Evolutionary conservation across 768 basidiomycete species (phyloP).

Genomic region (Boletus rubescentipes): DNA sequence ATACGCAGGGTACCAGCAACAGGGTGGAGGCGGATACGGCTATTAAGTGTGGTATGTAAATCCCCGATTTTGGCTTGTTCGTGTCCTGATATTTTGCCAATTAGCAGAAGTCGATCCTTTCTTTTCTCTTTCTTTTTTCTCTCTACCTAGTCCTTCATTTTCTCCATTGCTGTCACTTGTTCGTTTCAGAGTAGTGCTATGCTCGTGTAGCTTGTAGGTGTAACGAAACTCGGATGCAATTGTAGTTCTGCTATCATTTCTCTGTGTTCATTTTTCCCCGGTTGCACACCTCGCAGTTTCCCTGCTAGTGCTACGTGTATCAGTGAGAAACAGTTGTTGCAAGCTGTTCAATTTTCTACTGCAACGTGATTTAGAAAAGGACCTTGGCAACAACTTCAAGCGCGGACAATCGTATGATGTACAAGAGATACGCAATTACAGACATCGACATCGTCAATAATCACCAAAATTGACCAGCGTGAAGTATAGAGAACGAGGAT

Average conservation of each 20-base stretch:
- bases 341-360: not conserved
- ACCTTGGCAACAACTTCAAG: too few species aligned
- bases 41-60: constrained; percentile 21
- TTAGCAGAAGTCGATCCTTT: not conserved
- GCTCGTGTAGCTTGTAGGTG: constrained; percentile 17
- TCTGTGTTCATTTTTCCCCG: not conserved
- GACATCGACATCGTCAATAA: constrained; percentile 7
- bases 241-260: not conserved
- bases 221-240: constrained; percentile 18
- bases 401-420: not conserved
- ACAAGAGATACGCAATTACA: constrained; percentile 4
- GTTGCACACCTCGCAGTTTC: not conserved
- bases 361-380: too few species aligned
- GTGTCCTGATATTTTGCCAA: not conserved
- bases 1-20: constrained; percentile 29
- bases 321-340: constrained; percentile 10
- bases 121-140: not conserved
- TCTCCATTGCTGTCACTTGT: not conserved
- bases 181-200: constrained; percentile 2
- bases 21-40: constrained; percentile 24
- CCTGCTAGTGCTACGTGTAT: constrained; percentile 6
- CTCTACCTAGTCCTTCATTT: not conserved
- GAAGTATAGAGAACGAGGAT: constrained; percentile 4
- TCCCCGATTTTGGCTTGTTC: too few species aligned
- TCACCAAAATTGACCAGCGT: not conserved